A percentile compares a stretch with the other conserved stretches of the same genome.
phyloP scores from a whole-genome alignment of 1,284 basidiomycete genomes.

The Trichosporon asahii region DNA sequence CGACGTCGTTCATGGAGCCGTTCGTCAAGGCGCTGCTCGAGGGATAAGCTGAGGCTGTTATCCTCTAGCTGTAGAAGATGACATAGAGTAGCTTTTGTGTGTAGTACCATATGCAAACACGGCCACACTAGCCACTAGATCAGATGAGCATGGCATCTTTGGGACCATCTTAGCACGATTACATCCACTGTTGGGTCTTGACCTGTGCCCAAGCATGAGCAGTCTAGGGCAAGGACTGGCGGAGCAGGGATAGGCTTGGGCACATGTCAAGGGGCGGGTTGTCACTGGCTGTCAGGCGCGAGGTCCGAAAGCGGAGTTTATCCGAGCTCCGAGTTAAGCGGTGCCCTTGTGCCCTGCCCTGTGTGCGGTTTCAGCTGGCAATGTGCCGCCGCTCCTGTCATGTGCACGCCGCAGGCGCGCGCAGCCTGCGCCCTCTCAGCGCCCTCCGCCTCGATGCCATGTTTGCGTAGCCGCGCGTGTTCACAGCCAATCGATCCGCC shows the following conservation, averaged over 20 bases:
- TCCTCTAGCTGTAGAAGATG: too few species aligned
- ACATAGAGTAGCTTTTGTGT: too few species aligned
- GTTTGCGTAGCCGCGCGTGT: neutral
- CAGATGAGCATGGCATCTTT: neutral
- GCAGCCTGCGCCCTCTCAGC: too few species aligned
- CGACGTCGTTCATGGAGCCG: conserved; percentile 11
- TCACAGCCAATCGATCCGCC: neutral
- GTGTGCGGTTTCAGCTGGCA: neutral
- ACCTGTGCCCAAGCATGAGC: too few species aligned
- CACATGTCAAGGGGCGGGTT: neutral
- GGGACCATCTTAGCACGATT: too few species aligned
- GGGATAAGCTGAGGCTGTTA: neutral
- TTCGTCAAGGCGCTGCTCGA: conserved; percentile 15
- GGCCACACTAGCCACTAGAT: neutral
- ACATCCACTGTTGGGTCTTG: too few species aligned
- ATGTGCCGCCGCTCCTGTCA: neutral
- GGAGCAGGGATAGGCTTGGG: neutral
- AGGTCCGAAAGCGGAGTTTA: neutral
- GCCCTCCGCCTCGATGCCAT: neutral
- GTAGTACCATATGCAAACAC: neutral
- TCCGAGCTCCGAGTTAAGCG: conserved; percentile 6
- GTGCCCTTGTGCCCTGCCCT: neutral
- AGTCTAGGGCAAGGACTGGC: neutral
- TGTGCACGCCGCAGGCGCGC: neutral
- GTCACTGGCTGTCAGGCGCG: neutral